Conservation (phyloP, 306 rosid genomes). For the Fagus crenata region DNA sequence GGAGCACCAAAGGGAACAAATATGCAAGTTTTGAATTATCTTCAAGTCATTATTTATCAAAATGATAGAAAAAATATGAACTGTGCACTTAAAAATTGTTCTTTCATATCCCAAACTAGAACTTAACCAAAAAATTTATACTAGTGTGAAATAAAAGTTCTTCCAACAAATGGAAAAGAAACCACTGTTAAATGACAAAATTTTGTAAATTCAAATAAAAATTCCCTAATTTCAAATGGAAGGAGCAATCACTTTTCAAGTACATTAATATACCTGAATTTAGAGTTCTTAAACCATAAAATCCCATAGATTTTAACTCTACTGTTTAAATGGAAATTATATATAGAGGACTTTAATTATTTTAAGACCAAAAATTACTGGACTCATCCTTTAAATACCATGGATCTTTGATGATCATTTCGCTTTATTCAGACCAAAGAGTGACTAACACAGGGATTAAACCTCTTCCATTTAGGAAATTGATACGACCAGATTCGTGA, state of each 20-base stretch:
- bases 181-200: background rate
- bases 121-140: background rate
- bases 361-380: background rate
- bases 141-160: background rate
- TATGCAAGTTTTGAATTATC: background rate
- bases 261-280: background rate
- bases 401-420: background rate
- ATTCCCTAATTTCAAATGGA: background rate
- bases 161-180: background rate
- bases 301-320: background rate
- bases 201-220: background rate
- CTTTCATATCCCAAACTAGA: background rate
- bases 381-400: background rate
- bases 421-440: background rate
- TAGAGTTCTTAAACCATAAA: background rate
- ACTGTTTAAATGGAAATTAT: background rate
- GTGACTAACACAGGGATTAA: constrained; percentile 1
- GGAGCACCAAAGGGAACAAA: background rate
- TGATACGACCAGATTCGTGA: background rate
- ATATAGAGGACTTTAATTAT: background rate
- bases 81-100: background rate
- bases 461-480: background rate
- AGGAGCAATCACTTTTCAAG: background rate
- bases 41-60: background rate
- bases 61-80: background rate